These are phyloP conservation scores for Arthrobotrys entomopaga DNA, from an alignment of 2,329 filamentous ascomycete genomes.

Conservation along the genomic window DNA sequence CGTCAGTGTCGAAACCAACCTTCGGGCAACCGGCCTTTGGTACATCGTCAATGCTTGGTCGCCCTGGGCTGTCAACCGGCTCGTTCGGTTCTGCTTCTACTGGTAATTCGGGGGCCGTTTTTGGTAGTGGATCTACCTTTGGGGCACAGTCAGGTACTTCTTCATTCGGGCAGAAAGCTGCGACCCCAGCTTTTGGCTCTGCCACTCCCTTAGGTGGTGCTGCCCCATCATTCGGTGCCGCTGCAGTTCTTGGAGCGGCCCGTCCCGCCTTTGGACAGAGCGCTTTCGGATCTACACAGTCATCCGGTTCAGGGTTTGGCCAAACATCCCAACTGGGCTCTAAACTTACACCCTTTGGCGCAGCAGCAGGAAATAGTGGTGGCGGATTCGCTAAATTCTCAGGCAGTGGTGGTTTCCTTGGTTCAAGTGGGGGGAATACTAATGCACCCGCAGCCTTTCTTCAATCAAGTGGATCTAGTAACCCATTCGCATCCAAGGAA, in stretches of 20 bases:
- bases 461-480: slow-evolving; percentile 37
- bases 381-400: slow-evolving; percentile 51
- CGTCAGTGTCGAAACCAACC: slow-evolving; percentile 59
- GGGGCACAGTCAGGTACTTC: slow-evolving; percentile 64
- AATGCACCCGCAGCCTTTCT: slow-evolving; percentile 42
- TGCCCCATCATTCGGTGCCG: slow-evolving; percentile 26
- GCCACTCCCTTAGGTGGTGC: slow-evolving; percentile 21
- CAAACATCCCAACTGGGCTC: slow-evolving; percentile 58
- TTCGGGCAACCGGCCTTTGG: slow-evolving; percentile 65
- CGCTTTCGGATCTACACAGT: slow-evolving; percentile 47
- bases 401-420: slow-evolving; percentile 36
- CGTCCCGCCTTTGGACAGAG: slow-evolving; percentile 56
- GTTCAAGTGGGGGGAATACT: slow-evolving; percentile 6
- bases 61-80: slow-evolving; percentile 64
- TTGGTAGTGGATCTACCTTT: slow-evolving; percentile 63
- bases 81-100: slow-evolving; percentile 63
- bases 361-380: not conserved
- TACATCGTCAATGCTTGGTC: slow-evolving; percentile 65
- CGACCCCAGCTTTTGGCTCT: slow-evolving; percentile 36
- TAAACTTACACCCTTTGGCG: slow-evolving; percentile 65
- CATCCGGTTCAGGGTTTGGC: slow-evolving; percentile 55
- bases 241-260: slow-evolving; percentile 22
- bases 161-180: slow-evolving; percentile 62
- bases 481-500: slow-evolving; percentile 42
- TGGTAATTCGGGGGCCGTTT: slow-evolving; percentile 58